These are phyloP conservation scores for Clonostachys rosea DNA, from an alignment of 2,329 filamentous ascomycete genomes.

Conservation along the genomic window DNA sequence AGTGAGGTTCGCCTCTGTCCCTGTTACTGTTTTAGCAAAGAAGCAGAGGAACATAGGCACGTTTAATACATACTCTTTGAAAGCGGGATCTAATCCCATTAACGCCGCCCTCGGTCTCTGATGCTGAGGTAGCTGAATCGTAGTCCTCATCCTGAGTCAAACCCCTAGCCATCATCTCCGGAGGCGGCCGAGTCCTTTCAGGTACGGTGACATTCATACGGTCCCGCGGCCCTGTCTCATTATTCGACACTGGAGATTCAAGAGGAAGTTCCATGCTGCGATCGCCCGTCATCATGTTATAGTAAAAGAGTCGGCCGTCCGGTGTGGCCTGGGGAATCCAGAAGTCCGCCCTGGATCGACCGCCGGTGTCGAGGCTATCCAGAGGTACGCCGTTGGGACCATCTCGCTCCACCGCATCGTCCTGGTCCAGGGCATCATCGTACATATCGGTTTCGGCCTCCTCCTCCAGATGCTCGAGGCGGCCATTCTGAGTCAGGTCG, in stretches of 20 bases:
- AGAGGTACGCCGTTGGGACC: constrained; percentile 59
- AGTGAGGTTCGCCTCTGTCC: constrained; percentile 54
- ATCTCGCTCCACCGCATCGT: constrained; percentile 58
- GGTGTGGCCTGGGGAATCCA: constrained; percentile 98
- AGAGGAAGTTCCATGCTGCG: constrained; percentile 92
- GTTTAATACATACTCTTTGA: background rate
- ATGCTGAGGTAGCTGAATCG: constrained; percentile 79
- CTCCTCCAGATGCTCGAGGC: constrained; percentile 52
- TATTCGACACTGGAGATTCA: constrained; percentile 76
- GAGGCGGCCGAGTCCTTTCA: constrained; percentile 82
- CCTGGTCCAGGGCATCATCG: constrained; percentile 63
- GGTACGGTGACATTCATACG: constrained; percentile 85
- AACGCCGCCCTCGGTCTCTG: constrained; percentile 73
- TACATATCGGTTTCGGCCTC: constrained; percentile 63
- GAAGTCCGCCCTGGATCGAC: constrained; percentile 86
- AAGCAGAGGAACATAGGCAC: background rate
- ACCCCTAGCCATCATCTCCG: constrained; percentile 85
- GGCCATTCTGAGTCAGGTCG: constrained; percentile 52
- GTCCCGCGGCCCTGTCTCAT: constrained; percentile 82
- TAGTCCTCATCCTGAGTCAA: constrained; percentile 82
- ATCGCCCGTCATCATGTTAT: constrained; percentile 95
- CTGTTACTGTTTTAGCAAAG: background rate
- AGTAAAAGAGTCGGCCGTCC: constrained; percentile 92
- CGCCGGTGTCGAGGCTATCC: constrained; percentile 56
- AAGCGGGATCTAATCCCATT: background rate